Evolutionary conservation across 345 rosid species (phyloP).

Genomic region (Syzygium aqueum): DNA sequence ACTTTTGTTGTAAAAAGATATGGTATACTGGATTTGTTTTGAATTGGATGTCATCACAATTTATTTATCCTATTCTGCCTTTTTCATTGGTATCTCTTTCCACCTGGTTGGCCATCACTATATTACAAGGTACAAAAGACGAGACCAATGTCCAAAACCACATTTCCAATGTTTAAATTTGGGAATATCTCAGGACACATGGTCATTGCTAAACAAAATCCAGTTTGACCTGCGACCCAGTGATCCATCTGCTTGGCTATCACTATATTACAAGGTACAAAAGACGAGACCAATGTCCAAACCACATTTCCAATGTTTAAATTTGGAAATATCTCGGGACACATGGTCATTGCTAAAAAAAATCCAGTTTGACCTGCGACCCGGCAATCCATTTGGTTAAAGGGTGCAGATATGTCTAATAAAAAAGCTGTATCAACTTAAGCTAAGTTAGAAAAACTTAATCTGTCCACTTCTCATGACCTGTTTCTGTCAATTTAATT

Average conservation of each 20-base stretch:
- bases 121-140: background rate
- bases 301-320: background rate
- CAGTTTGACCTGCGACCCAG: no score
- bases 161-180: background rate
- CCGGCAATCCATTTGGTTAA: background rate
- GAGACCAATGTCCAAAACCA: background rate
- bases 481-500: background rate
- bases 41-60: background rate
- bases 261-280: background rate
- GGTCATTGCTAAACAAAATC: background rate
- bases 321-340: background rate
- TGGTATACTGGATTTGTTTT: background rate
- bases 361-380: background rate
- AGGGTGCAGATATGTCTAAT: background rate
- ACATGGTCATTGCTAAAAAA: background rate
- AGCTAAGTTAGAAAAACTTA: background rate
- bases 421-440: background rate
- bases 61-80: background rate
- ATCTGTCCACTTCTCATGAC: background rate
- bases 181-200: background rate
- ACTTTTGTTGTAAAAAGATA: background rate
- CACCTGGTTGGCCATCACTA: background rate
- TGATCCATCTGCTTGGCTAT: background rate
- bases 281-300: background rate
- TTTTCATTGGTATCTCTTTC: background rate